A percentile compares a stretch with the other conserved stretches of the same genome.
phyloP scores from a whole-genome alignment of 208 protist species.

The Zelonia costaricensis region DNA sequence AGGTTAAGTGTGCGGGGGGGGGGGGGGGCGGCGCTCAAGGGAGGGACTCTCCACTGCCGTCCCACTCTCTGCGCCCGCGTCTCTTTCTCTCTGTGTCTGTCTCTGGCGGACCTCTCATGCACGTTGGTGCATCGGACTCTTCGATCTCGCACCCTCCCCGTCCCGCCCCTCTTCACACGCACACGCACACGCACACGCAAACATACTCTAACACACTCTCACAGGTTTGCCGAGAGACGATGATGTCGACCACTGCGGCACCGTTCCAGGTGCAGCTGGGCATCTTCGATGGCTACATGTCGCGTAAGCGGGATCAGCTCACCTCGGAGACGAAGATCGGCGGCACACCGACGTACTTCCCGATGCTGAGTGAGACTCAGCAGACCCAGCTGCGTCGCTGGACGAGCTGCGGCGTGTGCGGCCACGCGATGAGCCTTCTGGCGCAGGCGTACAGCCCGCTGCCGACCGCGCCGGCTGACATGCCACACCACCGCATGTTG shows the following conservation, averaged over 20 bases:
- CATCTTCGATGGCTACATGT: slow-evolving; percentile 85
- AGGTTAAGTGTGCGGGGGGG: too few relatives aligned
- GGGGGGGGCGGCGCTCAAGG: too few relatives aligned
- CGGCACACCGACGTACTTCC: slow-evolving; percentile 61
- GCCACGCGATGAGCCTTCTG: slow-evolving; percentile 66
- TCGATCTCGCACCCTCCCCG: too few relatives aligned
- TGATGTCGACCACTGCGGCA: not conserved
- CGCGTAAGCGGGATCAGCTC: slow-evolving; percentile 34
- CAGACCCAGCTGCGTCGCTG: slow-evolving; percentile 35
- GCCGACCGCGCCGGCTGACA: slow-evolving; percentile 15
- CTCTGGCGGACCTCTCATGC: too few relatives aligned
- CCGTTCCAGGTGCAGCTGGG: slow-evolving; percentile 48
- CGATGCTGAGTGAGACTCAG: slow-evolving; percentile 39
- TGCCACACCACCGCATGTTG: slow-evolving; percentile 74
- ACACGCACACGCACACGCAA: too few relatives aligned
- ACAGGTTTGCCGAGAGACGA: too few relatives aligned
- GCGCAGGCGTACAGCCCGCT: slow-evolving; percentile 81
- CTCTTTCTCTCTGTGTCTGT: too few relatives aligned
- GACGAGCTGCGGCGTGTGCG: slow-evolving; percentile 78
- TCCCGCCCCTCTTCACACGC: too few relatives aligned
- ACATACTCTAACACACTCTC: too few relatives aligned
- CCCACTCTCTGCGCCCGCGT: too few relatives aligned
- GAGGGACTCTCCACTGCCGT: too few relatives aligned
- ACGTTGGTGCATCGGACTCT: too few relatives aligned
- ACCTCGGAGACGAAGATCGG: slow-evolving; percentile 82